Percentiles rank a stretch among this genome's conserved stretches.
Conservation (phyloP, 495 filamentous ascomycete genomes). For the Jackrogersella minutella region DNA sequence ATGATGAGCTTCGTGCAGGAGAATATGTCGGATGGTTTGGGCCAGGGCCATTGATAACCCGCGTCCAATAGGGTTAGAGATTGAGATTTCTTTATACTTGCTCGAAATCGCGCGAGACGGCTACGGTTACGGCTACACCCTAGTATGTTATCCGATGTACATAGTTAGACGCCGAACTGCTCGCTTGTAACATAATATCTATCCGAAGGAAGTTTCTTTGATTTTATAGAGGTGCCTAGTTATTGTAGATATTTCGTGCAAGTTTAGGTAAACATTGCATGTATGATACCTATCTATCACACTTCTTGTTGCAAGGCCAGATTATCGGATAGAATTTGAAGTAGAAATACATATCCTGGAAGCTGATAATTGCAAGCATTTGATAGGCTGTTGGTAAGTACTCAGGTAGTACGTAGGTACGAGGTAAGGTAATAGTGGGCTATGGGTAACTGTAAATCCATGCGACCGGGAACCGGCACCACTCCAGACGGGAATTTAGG, state of each 20-base stretch:
- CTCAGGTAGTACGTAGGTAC: background rate
- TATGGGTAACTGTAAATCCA: too few relatives aligned
- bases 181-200: background rate
- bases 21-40: conserved; percentile 16
- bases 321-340: background rate
- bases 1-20: conserved; percentile 16
- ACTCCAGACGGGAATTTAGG: too few relatives aligned
- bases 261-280: too few relatives aligned
- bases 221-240: too few relatives aligned
- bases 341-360: background rate
- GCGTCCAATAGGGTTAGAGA: conserved; percentile 20
- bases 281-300: too few relatives aligned
- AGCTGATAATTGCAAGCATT: background rate
- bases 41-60: background rate
- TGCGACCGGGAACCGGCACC: background rate
- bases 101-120: conserved; percentile 9
- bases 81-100: conserved; percentile 3
- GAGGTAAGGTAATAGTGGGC: too few relatives aligned
- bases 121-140: background rate
- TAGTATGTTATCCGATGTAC: background rate
- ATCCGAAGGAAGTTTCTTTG: background rate
- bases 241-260: too few relatives aligned
- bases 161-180: background rate
- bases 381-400: conserved; percentile 1
- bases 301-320: background rate